A percentile compares a stretch with the other conserved stretches of the same genome.
phyloP scores from a whole-genome alignment of 2,329 filamentous ascomycete species.

The Teratosphaeria viscida region DNA sequence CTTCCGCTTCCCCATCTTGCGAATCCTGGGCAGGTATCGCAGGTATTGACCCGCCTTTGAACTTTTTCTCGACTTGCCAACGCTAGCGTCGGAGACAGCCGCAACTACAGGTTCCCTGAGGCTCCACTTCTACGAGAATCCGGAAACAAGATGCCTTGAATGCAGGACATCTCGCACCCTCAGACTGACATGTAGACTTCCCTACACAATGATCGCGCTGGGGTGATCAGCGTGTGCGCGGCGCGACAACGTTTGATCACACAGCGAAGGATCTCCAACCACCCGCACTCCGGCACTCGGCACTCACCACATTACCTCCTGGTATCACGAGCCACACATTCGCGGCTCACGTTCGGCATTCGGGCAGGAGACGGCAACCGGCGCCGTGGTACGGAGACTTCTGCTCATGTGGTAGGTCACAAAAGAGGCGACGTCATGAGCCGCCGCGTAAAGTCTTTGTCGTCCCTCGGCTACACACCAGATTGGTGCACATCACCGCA shows the following conservation, averaged over 20 bases:
- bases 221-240: too few species aligned
- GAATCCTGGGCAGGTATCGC: neutral
- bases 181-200: too few species aligned
- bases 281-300: too few species aligned
- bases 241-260: too few species aligned
- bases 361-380: neutral
- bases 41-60: neutral
- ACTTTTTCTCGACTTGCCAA: neutral
- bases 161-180: too few species aligned
- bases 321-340: neutral
- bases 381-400: neutral
- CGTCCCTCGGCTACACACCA: neutral
- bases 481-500: neutral
- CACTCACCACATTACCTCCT: too few species aligned
- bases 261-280: too few species aligned
- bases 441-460: neutral
- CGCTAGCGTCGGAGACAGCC: neutral
- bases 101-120: neutral
- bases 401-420: neutral
- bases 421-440: neutral
- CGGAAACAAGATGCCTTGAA: too few species aligned
- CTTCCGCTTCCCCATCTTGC: slow-evolving; percentile 15
- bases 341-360: neutral
- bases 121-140: too few species aligned
- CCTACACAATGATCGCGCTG: too few species aligned